Evolutionary conservation across 2,329 filamentous ascomycete genomes (phyloP), one percentile per base, ranked within the genome.

Genomic region (Nothophoma quercina): DNA sequence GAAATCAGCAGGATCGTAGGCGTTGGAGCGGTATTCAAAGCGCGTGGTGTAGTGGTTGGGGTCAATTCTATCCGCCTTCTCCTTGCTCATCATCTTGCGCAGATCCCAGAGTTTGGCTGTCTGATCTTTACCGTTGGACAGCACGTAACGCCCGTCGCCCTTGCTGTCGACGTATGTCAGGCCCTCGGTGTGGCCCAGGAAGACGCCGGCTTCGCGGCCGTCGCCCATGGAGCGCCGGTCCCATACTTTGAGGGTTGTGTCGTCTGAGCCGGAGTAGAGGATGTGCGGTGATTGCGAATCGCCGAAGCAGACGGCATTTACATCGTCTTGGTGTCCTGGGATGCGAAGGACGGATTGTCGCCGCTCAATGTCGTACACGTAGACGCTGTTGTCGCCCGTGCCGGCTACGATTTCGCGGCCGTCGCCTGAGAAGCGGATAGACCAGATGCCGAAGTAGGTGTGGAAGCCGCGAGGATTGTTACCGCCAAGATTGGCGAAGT

Each of bases 91-190:
- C 82, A 92, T 93, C 81, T 90, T 96, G 43, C 93, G 83, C 49
- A 97, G 73, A 72, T 99, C 95, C 95, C 95, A 99, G 0, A 99
- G 82, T 76, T 98, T 98, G 85, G 96, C 96, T 33, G 88, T 93
- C 74, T 98, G 95, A 69, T 99, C 95, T 71, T 98, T 99, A 56
- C 87, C 91, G 66, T 99, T 99, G 61, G 88, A 93, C 21, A 99
- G 84, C 7, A 98, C 89, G 72, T 98, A 98, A 50, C 93, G 85
- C 2, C 87, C 86, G 66, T 96, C 91, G 32, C 90, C 91, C 81
- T 98, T 93, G 74, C 89, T 93, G 69, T 88, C 85, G 26, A 88
- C 84, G 56, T 87, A 88, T 0, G 85, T 88, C 41, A 88, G 63
- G 6, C 85, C 85, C 70, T 88, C 85, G 0, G 84, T 87, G 63